Conservation (phyloP, 2,329 filamentous ascomycete species). For the Venturia aucupariae region DNA sequence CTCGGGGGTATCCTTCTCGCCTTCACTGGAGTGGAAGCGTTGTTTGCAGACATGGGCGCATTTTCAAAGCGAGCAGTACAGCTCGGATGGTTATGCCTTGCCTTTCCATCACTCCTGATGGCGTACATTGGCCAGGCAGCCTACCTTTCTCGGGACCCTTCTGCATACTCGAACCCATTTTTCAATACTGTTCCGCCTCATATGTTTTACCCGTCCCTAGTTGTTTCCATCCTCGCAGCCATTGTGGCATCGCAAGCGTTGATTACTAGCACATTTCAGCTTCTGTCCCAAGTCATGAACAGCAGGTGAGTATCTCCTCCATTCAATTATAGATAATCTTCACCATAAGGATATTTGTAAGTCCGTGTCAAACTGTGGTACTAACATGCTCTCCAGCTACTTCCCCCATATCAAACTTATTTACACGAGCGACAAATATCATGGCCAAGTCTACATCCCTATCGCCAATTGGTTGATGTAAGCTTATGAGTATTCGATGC, state of each 20-base stretch:
- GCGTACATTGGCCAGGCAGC: slow-evolving; percentile 68
- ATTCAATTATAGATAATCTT: no score
- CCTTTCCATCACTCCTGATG: slow-evolving; percentile 57
- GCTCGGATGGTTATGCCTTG: slow-evolving; percentile 59
- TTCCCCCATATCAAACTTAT: slow-evolving; percentile 63
- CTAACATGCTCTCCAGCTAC: slow-evolving; percentile 38
- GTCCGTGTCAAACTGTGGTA: no score
- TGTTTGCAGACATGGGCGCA: slow-evolving; percentile 70
- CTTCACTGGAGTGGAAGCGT: slow-evolving; percentile 70
- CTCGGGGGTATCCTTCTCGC: slow-evolving; percentile 64
- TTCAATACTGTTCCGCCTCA: slow-evolving; percentile 61
- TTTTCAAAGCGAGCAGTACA: slow-evolving; percentile 56
- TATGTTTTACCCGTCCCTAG: slow-evolving; percentile 57
- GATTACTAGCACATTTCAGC: slow-evolving; percentile 66
- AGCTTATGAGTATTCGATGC: no score
- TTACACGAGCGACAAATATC: slow-evolving; percentile 57
- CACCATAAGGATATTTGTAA: no score
- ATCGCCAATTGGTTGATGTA: slow-evolving; percentile 52
- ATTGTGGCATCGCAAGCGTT: slow-evolving; percentile 72
- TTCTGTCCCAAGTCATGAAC: slow-evolving; percentile 64
- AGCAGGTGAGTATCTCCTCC: slow-evolving; percentile 21
- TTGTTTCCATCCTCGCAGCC: slow-evolving; percentile 60
- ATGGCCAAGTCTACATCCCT: slow-evolving; percentile 70
- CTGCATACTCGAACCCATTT: slow-evolving; percentile 62
- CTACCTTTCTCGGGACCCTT: slow-evolving; percentile 52